Evolutionary conservation across 352 stramenopile species (phyloP).

Genomic region (Pythium scleroteichum): DNA sequence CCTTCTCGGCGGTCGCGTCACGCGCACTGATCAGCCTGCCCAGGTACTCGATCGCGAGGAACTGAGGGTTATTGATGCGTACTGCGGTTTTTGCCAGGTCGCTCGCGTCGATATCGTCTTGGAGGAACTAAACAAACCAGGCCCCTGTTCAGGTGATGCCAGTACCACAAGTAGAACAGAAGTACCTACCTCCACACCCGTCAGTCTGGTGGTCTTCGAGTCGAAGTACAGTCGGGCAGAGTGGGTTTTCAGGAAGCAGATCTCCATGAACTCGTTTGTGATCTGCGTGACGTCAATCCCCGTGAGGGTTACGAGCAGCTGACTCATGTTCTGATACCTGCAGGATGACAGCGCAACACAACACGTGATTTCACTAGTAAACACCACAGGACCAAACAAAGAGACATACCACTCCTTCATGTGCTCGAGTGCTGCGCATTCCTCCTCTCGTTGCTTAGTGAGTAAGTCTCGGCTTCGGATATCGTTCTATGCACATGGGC

Average conservation of each 20-base stretch:
- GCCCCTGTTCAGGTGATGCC: too few species aligned
- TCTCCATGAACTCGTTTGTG: constrained; percentile 59
- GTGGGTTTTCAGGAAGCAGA: constrained; percentile 53
- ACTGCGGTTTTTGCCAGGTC: constrained; percentile 60
- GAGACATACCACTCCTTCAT: constrained; percentile 71
- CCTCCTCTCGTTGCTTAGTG: constrained; percentile 72
- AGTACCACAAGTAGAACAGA: too few species aligned
- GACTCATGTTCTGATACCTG: constrained; percentile 68
- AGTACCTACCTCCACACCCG: constrained; percentile 50
- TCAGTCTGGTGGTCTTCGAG: constrained; percentile 49
- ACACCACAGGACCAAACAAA: not conserved
- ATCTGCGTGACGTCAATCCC: constrained; percentile 61
- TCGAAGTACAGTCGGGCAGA: constrained; percentile 63
- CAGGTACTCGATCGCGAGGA: constrained; percentile 62
- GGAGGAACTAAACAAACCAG: constrained; percentile 27
- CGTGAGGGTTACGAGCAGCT: constrained; percentile 52
- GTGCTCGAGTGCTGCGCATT: constrained; percentile 65
- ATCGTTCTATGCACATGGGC: constrained; percentile 57
- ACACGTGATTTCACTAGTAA: not conserved
- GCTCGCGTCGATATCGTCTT: constrained; percentile 30
- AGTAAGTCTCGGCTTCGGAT: constrained; percentile 65
- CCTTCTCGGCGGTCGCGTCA: not conserved
- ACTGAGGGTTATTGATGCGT: constrained; percentile 58
- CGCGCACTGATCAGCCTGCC: constrained; percentile 36
- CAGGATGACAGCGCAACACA: not conserved